phyloP scores from a whole-genome alignment of 805 yeast genomes.

The Clavispora fructus region DNA sequence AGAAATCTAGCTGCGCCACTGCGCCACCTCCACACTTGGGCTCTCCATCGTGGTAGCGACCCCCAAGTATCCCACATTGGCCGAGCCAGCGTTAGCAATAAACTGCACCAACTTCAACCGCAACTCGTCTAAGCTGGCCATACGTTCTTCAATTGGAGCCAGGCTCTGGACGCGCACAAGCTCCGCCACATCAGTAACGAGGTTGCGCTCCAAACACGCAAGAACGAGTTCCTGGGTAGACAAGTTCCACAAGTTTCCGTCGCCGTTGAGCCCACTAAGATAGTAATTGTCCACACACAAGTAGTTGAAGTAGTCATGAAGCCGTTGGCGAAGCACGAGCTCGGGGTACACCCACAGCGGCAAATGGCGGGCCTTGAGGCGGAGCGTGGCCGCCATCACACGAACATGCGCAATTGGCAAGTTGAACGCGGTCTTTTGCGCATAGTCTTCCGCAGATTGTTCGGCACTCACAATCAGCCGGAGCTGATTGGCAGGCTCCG shows the following conservation, averaged over 20 bases:
- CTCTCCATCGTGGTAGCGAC: slow-evolving; percentile 15
- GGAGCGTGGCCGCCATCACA: slow-evolving; percentile 30
- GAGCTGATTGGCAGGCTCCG: slow-evolving; percentile 6
- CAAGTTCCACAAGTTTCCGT: slow-evolving; percentile 42
- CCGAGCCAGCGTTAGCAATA: slow-evolving; percentile 34
- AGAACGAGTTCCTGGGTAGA: slow-evolving; percentile 46
- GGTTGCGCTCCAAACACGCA: slow-evolving; percentile 53
- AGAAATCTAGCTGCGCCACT: not conserved
- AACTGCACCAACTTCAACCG: slow-evolving; percentile 37
- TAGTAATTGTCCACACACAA: slow-evolving; percentile 51
- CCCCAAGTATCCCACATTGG: slow-evolving; percentile 37
- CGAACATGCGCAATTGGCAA: slow-evolving; percentile 35
- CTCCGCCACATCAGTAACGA: slow-evolving; percentile 26
- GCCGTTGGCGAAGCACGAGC: slow-evolving; percentile 28
- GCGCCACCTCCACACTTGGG: slow-evolving; percentile 1
- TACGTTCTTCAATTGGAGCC: slow-evolving; percentile 9
- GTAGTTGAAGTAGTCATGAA: slow-evolving; percentile 37
- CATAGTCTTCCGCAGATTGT: slow-evolving; percentile 17
- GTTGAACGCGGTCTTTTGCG: slow-evolving; percentile 44
- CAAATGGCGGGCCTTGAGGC: slow-evolving; percentile 34
- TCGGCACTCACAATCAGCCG: not conserved
- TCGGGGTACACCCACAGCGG: slow-evolving; percentile 37
- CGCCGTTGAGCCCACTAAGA: slow-evolving; percentile 29
- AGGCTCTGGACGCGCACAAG: slow-evolving; percentile 20
- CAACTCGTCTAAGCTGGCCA: slow-evolving; percentile 20